Conservation (phyloP, 1,284 basidiomycete species). For the Omphalotus olearius region DNA sequence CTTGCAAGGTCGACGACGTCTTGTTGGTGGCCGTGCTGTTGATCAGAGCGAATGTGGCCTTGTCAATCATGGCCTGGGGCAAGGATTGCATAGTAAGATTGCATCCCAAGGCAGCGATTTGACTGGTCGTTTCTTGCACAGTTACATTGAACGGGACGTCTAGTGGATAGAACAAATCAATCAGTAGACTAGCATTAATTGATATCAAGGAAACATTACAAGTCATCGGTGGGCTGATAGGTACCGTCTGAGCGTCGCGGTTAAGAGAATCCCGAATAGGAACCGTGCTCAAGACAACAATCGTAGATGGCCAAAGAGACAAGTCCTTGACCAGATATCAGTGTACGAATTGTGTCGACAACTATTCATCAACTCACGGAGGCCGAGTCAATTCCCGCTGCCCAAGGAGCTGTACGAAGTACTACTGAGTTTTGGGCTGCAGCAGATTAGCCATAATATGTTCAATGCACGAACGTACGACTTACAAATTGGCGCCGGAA, state of each 20-base stretch:
- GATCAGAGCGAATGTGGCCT: neutral
- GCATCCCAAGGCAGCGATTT: conserved; percentile 4
- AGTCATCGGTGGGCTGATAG: conserved; percentile 1
- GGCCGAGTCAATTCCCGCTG: neutral
- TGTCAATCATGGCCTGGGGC: neutral
- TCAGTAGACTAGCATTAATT: too few relatives aligned
- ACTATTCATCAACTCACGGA: neutral
- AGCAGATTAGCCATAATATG: too few relatives aligned
- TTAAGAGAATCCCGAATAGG: conserved; percentile 1
- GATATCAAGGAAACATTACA: neutral
- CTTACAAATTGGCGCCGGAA: too few relatives aligned
- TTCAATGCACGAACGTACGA: too few relatives aligned
- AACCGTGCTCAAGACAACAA: conserved; percentile 6
- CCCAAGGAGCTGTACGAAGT: conserved; percentile 5
- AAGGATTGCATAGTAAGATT: conserved; percentile 2
- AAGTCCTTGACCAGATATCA: neutral
- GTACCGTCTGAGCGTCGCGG: neutral
- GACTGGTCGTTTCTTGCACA: neutral
- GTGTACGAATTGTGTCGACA: neutral
- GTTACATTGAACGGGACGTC: neutral
- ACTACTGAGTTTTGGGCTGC: neutral
- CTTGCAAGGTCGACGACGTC: neutral
- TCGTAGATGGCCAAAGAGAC: conserved; percentile 2
- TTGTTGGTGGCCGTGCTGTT: neutral
- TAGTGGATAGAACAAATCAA: neutral